Base-by-base conservation (phyloP, 2,329 filamentous ascomycete species). In the Fusarium camptoceras region DNA sequence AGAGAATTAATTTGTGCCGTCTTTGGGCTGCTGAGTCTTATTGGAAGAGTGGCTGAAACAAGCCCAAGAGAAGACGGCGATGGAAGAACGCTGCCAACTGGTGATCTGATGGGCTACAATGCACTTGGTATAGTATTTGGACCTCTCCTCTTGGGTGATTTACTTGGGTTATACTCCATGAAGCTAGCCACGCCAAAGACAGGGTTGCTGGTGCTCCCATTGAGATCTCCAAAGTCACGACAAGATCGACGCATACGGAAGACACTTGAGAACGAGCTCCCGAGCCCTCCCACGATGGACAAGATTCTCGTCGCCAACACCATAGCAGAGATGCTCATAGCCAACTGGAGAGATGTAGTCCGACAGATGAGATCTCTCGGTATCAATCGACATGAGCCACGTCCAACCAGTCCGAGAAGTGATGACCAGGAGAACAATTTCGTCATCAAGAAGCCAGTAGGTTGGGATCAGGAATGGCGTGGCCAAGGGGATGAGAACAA, bases 1-100 rank as follows among this genome's bases (percentile, higher is more conserved):
- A 83, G 89, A 25, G 88, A 91, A 48, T 79, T 92, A 6, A 89
- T 92, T 44, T 91, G 87, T 66, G 87, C 88, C 8, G 88, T 92
- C 0, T 89, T 92, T 75, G 90, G 89, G 1, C 80, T 92, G 15
- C 80, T 92, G 14, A 88, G 85, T 55, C 81, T 90, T 39, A 84
- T 92, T 58, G 89, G 88, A 4, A 81, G 86, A 27, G 80, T 83
- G 7, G 87, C 88, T 4, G 87, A 91, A 74, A 82, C 80, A 34
- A 78, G 84, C 0, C 82, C 83, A 7, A 81, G 84, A 27, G 85
- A 89, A 73, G 85, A 88, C 64, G 82, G 82, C 20, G 78, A 80
- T 14, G 85, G 87, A 8, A 80, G 81, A 39, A 84, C 87, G 5
- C 78, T 89, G 14, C 84, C 86, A 2, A 87, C 86, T 4, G 81